phyloP scores from a whole-genome alignment of 352 stramenopile genomes.

The Phytophthora kernoviae region DNA sequence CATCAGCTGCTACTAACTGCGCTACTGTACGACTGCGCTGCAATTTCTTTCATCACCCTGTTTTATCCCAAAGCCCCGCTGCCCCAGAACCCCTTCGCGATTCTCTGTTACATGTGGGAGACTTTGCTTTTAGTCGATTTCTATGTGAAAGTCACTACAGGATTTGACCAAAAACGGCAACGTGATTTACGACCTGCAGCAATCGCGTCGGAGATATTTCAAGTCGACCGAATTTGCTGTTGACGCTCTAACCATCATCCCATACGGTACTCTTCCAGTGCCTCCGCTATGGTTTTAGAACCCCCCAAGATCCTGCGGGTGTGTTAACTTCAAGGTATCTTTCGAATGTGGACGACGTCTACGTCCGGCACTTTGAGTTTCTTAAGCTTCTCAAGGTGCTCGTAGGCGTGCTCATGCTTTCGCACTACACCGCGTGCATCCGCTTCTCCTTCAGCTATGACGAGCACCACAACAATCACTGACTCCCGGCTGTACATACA shows the following conservation, averaged over 20 bases:
- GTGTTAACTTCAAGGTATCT: constrained; percentile 47
- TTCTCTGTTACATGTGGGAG: constrained; percentile 48
- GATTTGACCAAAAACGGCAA: constrained; percentile 55
- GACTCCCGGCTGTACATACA: constrained; percentile 27
- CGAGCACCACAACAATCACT: constrained; percentile 36
- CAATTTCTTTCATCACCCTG: constrained; percentile 56
- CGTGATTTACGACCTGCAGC: constrained; percentile 29
- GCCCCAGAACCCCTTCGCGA: background rate
- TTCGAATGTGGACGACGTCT: constrained; percentile 54
- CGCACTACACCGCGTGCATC: constrained; percentile 54
- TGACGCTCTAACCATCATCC: constrained; percentile 49
- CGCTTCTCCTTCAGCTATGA: constrained; percentile 61
- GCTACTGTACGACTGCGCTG: constrained; percentile 52
- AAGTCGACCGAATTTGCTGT: constrained; percentile 51
- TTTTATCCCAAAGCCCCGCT: constrained; percentile 35
- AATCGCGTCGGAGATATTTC: constrained; percentile 48
- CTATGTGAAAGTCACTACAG: constrained; percentile 59
- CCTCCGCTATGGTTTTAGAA: constrained; percentile 39
- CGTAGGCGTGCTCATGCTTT: constrained; percentile 37
- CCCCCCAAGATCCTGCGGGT: constrained; percentile 43
- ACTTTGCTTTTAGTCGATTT: constrained; percentile 59
- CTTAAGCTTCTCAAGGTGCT: constrained; percentile 63
- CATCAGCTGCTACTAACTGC: constrained; percentile 45
- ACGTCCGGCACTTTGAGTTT: constrained; percentile 56
- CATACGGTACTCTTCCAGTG: constrained; percentile 29